phyloP scores from a whole-genome alignment of 2,329 filamentous ascomycete genomes.

The Coleophoma cylindrospora region DNA sequence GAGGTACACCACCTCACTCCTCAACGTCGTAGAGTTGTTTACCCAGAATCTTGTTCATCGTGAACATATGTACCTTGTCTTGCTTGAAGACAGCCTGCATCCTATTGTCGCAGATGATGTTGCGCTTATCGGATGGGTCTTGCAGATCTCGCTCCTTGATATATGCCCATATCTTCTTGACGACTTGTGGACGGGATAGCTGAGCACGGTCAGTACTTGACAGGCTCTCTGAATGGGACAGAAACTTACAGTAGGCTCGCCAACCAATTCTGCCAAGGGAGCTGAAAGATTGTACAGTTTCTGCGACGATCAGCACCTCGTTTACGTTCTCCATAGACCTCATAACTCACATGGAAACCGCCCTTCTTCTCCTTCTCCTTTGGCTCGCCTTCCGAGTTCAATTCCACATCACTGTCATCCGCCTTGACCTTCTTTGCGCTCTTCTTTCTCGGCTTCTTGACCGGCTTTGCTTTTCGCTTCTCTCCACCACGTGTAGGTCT shows the following conservation, averaged over 20 bases:
- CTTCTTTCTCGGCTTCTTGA: slow-evolving; percentile 57
- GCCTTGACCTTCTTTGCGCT: slow-evolving; percentile 69
- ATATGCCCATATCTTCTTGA: slow-evolving; percentile 94
- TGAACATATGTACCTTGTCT: slow-evolving; percentile 94
- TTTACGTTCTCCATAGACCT: slow-evolving; percentile 8
- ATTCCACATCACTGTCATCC: slow-evolving; percentile 66
- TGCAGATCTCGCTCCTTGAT: slow-evolving; percentile 87
- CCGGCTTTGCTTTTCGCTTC: slow-evolving; percentile 39
- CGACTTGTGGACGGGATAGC: slow-evolving; percentile 89
- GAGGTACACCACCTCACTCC: slow-evolving; percentile 35
- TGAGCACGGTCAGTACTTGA: slow-evolving; percentile 31
- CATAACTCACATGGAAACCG: slow-evolving; percentile 72
- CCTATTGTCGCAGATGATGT: slow-evolving; percentile 87
- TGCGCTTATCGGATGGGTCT: slow-evolving; percentile 84
- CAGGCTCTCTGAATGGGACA: background rate
- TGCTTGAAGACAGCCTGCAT: slow-evolving; percentile 92
- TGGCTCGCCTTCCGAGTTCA: slow-evolving; percentile 44
- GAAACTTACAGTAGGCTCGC: slow-evolving; percentile 57
- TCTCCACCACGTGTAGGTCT: slow-evolving; percentile 72
- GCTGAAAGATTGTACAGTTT: slow-evolving; percentile 74
- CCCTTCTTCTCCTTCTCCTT: slow-evolving; percentile 72
- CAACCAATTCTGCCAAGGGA: slow-evolving; percentile 64
- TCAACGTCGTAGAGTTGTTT: slow-evolving; percentile 84
- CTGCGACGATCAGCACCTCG: slow-evolving; percentile 16
- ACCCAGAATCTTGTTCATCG: slow-evolving; percentile 95